Conservation (phyloP, 2,329 filamentous ascomycete genomes). For the Aspergillus fructus region DNA sequence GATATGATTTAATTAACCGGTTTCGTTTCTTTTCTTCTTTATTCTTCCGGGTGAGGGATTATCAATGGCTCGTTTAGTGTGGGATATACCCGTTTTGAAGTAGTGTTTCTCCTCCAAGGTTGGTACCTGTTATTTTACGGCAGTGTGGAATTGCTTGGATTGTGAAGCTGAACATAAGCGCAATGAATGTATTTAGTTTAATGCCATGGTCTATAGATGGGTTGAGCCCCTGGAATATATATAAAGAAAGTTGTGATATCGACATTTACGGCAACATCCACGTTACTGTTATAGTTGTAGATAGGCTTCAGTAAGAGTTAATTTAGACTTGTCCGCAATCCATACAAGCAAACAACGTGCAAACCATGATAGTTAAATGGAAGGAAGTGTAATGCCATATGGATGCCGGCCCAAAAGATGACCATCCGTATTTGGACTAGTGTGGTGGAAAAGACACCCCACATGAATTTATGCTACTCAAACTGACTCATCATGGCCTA, state of each 20-base stretch:
- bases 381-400: neutral
- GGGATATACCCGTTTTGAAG: neutral
- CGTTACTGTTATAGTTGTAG: too few relatives aligned
- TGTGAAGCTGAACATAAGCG: neutral
- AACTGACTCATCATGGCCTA: neutral
- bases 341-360: neutral
- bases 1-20: neutral
- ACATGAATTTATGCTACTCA: neutral
- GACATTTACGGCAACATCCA: too few relatives aligned
- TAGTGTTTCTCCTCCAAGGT: neutral
- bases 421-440: neutral
- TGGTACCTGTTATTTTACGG: neutral
- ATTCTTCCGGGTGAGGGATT: neutral
- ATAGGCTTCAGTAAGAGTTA: too few relatives aligned
- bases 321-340: too few relatives aligned
- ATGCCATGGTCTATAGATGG: neutral
- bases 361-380: neutral
- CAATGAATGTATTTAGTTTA: neutral
- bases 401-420: neutral
- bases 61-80: neutral
- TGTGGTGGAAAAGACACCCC: too few relatives aligned
- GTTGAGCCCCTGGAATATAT: neutral
- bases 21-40: slow-evolving; percentile 5
- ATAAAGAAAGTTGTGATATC: neutral
- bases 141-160: neutral